Percentiles rank a stretch among this genome's conserved stretches.
Conservation (phyloP, 2,329 filamentous ascomycete genomes). For the Dactylellina cionopaga region DNA sequence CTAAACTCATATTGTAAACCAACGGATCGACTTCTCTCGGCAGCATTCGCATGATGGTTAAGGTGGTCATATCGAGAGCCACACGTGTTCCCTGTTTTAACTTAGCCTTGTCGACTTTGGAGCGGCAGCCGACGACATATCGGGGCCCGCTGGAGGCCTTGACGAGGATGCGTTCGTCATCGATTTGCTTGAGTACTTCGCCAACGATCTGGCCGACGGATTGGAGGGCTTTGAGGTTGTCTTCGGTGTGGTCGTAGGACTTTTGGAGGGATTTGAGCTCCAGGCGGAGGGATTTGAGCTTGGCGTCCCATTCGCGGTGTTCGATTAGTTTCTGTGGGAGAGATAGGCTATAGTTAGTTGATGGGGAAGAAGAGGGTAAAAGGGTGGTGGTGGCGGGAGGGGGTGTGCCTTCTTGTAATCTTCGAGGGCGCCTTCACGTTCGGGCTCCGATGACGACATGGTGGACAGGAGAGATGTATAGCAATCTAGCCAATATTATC, state of each 20-base stretch:
- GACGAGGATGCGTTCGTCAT: slow-evolving; percentile 94
- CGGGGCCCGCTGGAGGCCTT: slow-evolving; percentile 96
- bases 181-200: slow-evolving; percentile 97
- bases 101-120: slow-evolving; percentile 96
- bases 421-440: slow-evolving; percentile 75
- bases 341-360: slow-evolving; percentile 21
- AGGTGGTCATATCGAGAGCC: slow-evolving; percentile 97
- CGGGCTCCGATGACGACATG: slow-evolving; percentile 62
- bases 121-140: slow-evolving; percentile 98
- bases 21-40: slow-evolving; percentile 97
- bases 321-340: slow-evolving; percentile 72
- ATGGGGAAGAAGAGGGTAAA: neutral
- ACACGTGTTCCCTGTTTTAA: slow-evolving; percentile 98
- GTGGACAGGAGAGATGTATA: neutral
- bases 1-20: slow-evolving; percentile 99
- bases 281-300: slow-evolving; percentile 90
- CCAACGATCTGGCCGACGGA: slow-evolving; percentile 99
- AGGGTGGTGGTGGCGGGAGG: neutral
- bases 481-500: too few relatives aligned
- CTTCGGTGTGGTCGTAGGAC: slow-evolving; percentile 95
- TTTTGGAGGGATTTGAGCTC: slow-evolving; percentile 96
- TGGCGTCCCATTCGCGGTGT: slow-evolving; percentile 97
- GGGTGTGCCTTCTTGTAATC: slow-evolving; percentile 74
- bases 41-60: slow-evolving; percentile 99
- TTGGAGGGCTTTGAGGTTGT: slow-evolving; percentile 99